These are phyloP conservation scores for Orbilia oligospora DNA, from an alignment of 2,329 filamentous ascomycete species.

Conservation along the genomic window DNA sequence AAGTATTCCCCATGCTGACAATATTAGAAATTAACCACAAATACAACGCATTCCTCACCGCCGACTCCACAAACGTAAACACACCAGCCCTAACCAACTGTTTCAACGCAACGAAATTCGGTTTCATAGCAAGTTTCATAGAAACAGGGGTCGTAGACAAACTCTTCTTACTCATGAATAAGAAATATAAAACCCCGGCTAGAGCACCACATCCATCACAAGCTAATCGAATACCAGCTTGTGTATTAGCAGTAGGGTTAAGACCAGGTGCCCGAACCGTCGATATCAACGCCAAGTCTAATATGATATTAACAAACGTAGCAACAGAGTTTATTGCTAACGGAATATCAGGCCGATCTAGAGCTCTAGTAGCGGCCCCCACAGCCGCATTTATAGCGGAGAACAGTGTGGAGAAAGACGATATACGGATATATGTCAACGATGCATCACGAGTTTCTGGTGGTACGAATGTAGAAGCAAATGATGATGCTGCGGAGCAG, in stretches of 20 bases:
- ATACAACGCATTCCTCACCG: slow-evolving; percentile 78
- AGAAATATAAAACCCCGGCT: slow-evolving; percentile 74
- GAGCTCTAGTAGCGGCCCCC: slow-evolving; percentile 74
- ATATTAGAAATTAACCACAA: slow-evolving; percentile 79
- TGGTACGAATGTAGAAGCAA: slow-evolving; percentile 77
- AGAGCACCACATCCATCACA: slow-evolving; percentile 74
- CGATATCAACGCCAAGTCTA: slow-evolving; percentile 78
- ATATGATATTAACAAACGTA: slow-evolving; percentile 76
- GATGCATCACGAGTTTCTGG: slow-evolving; percentile 72
- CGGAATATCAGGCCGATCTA: slow-evolving; percentile 79
- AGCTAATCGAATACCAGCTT: slow-evolving; percentile 75
- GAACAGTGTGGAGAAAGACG: slow-evolving; percentile 75
- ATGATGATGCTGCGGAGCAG: slow-evolving; percentile 70
- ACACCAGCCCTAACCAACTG: slow-evolving; percentile 73
- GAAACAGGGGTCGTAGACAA: slow-evolving; percentile 32
- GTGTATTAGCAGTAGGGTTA: slow-evolving; percentile 74
- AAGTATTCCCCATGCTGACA: slow-evolving; percentile 75
- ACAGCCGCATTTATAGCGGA: slow-evolving; percentile 77
- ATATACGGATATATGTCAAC: slow-evolving; percentile 76
- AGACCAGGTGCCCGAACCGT: slow-evolving; percentile 72
- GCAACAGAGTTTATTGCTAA: slow-evolving; percentile 76
- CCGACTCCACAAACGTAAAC: slow-evolving; percentile 76
- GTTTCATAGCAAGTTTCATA: slow-evolving; percentile 63
- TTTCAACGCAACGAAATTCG: slow-evolving; percentile 69
- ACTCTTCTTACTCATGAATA: slow-evolving; percentile 66